These are phyloP conservation scores for Metschnikowia cubensis DNA, from an alignment of 805 yeast species.

Conservation along the genomic window DNA sequence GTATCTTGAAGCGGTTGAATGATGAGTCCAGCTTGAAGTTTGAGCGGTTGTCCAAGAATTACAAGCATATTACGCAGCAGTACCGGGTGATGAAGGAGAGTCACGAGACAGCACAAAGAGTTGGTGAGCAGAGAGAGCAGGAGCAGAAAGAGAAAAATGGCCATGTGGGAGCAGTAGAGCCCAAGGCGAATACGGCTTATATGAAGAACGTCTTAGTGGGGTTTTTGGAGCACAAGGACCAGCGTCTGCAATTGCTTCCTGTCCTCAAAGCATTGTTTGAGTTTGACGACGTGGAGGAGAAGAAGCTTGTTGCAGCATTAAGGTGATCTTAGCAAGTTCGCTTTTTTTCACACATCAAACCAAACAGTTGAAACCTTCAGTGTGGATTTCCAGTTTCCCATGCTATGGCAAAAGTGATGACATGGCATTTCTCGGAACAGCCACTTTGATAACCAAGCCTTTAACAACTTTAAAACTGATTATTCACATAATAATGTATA, in stretches of 20 bases:
- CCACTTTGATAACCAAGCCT: too few species aligned
- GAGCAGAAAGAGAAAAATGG: too few species aligned
- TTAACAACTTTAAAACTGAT: too few species aligned
- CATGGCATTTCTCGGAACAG: too few species aligned
- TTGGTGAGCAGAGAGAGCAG: constrained; percentile 9
- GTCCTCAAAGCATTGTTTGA: constrained; percentile 75
- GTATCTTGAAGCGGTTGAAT: constrained; percentile 53
- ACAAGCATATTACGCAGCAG: constrained; percentile 60
- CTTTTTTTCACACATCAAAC: too few species aligned
- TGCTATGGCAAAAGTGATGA: too few species aligned
- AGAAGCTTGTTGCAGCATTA: constrained; percentile 58
- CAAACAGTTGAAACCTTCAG: not conserved
- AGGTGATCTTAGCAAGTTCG: constrained; percentile 18
- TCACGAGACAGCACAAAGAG: constrained; percentile 3
- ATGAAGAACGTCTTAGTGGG: constrained; percentile 88
- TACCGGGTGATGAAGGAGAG: constrained; percentile 41
- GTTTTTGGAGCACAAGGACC: constrained; percentile 89
- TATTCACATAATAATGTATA: too few species aligned
- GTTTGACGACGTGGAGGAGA: constrained; percentile 67
- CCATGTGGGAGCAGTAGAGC: constrained; percentile 17
- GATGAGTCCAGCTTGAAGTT: constrained; percentile 66
- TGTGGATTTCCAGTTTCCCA: not conserved
- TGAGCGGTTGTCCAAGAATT: constrained; percentile 66
- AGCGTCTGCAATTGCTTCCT: constrained; percentile 77
- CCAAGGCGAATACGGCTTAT: constrained; percentile 57